phyloP scores from a whole-genome alignment of 495 filamentous ascomycete species.

The Aspergillus taichungensis region DNA sequence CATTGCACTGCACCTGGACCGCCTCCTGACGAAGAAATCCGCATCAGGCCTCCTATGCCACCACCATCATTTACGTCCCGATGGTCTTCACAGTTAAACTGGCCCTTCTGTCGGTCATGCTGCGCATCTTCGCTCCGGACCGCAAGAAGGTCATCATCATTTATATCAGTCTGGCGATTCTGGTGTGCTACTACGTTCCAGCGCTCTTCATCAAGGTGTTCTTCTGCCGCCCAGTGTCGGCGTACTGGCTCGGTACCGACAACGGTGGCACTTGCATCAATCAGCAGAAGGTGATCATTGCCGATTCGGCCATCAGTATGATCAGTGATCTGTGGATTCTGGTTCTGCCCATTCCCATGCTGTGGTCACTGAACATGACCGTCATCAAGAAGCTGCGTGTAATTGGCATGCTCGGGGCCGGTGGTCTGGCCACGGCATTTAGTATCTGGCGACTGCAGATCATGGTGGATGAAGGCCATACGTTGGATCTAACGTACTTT shows the following conservation, averaged over 20 bases:
- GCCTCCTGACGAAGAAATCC: too few relatives aligned
- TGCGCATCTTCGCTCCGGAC: conserved; percentile 23
- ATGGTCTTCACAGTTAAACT: conserved; percentile 26
- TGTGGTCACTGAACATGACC: conserved; percentile 22
- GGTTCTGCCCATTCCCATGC: conserved; percentile 20
- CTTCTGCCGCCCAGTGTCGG: conserved; percentile 21
- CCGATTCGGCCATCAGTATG: conserved; percentile 24
- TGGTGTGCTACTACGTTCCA: conserved; percentile 22
- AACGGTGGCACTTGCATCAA: conserved; percentile 14
- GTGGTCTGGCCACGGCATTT: conserved; percentile 22
- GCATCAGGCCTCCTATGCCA: conserved; percentile 8
- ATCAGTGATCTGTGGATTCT: conserved; percentile 26
- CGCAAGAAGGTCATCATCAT: conserved; percentile 14
- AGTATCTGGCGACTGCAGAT: conserved; percentile 26
- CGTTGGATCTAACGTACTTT: not conserved
- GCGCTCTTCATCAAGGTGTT: conserved; percentile 24
- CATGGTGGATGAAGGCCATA: conserved; percentile 3
- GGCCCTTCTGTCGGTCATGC: conserved; percentile 23
- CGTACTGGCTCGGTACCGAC: conserved; percentile 16
- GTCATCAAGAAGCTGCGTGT: conserved; percentile 20
- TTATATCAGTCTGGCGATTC: conserved; percentile 15
- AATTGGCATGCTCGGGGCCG: conserved; percentile 20
- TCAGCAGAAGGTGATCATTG: conserved; percentile 20
- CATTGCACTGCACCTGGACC: too few relatives aligned
- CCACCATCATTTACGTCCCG: conserved; percentile 25